Percentiles rank a stretch among this genome's conserved stretches.
Conservation (phyloP, 805 yeast species). For the Ogataea siamensis region DNA sequence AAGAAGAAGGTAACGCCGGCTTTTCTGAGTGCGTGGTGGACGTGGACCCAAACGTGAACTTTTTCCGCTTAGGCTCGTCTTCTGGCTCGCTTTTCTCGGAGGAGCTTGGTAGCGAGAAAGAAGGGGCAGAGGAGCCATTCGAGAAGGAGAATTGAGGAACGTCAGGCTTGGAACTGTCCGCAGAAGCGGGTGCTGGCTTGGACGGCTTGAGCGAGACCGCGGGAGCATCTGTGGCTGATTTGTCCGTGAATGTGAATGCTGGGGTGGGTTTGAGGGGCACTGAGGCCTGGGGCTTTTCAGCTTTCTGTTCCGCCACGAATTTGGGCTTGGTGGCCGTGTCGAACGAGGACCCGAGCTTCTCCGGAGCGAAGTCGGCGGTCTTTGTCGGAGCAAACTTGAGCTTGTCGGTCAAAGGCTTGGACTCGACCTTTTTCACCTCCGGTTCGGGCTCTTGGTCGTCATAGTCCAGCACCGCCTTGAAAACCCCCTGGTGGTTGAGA, state of each 20-base stretch:
- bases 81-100: not conserved
- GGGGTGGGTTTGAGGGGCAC: slow-evolving; percentile 7
- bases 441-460: slow-evolving; percentile 15
- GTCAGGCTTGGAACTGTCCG: not conserved
- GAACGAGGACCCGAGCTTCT: slow-evolving; percentile 15
- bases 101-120: not conserved
- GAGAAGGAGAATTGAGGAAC: slow-evolving; percentile 2
- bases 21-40: not conserved
- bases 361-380: slow-evolving; percentile 16
- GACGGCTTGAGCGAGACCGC: slow-evolving; percentile 1
- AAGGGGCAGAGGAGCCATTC: not conserved
- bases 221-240: not conserved
- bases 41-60: not conserved
- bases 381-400: slow-evolving; percentile 24
- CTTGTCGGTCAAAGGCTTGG: slow-evolving; percentile 22
- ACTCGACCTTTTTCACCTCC: slow-evolving; percentile 4
- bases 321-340: slow-evolving; percentile 21
- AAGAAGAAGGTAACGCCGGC: not conserved
- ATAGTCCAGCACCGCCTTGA: slow-evolving; percentile 20
- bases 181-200: not conserved
- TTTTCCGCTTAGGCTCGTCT: slow-evolving; percentile 4
- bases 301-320: slow-evolving; percentile 8
- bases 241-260: slow-evolving; percentile 5
- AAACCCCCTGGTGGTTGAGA: slow-evolving; percentile 27
- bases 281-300: slow-evolving; percentile 2